Conservation (phyloP, 1,139 yeast genomes). For the Candida glucosophila region DNA sequence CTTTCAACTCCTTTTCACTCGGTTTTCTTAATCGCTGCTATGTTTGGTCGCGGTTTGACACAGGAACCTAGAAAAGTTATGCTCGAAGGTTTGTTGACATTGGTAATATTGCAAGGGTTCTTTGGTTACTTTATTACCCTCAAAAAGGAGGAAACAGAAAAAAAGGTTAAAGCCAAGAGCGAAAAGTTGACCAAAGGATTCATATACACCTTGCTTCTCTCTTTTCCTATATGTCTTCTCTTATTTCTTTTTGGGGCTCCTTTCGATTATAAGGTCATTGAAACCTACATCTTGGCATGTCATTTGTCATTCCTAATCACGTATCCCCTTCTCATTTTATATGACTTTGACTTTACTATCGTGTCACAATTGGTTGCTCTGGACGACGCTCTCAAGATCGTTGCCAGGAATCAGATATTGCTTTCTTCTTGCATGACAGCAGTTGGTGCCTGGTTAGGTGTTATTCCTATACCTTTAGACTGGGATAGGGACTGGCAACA, state of each 20-base stretch:
- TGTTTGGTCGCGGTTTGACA: constrained; percentile 32
- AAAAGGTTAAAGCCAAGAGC: constrained; percentile 13
- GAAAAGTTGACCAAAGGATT: constrained; percentile 28
- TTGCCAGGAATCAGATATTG: constrained; percentile 29
- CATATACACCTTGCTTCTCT: constrained; percentile 33
- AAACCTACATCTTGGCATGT: constrained; percentile 55
- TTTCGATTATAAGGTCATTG: constrained; percentile 41
- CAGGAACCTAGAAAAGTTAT: constrained; percentile 16
- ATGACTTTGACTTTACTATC: constrained; percentile 43
- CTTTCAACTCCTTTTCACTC: constrained; percentile 44
- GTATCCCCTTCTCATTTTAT: constrained; percentile 55
- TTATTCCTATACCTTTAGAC: constrained; percentile 87
- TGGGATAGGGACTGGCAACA: constrained; percentile 98
- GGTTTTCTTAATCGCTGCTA: constrained; percentile 26
- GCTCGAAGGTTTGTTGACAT: constrained; percentile 18
- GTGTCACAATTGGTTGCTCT: constrained; percentile 13
- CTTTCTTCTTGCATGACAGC: constrained; percentile 41
- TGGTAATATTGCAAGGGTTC: constrained; percentile 17
- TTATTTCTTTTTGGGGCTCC: constrained; percentile 86
- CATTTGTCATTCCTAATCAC: constrained; percentile 59
- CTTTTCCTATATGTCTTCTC: constrained; percentile 44
- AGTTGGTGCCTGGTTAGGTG: constrained; percentile 88
- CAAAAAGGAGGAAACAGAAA: constrained; percentile 12
- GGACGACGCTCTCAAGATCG: constrained; percentile 14
- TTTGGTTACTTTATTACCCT: constrained; percentile 19